Percentiles rank a stretch among this genome's conserved stretches.
Conservation (phyloP, 2,329 filamentous ascomycete species). For the Cercospora canescens region DNA sequence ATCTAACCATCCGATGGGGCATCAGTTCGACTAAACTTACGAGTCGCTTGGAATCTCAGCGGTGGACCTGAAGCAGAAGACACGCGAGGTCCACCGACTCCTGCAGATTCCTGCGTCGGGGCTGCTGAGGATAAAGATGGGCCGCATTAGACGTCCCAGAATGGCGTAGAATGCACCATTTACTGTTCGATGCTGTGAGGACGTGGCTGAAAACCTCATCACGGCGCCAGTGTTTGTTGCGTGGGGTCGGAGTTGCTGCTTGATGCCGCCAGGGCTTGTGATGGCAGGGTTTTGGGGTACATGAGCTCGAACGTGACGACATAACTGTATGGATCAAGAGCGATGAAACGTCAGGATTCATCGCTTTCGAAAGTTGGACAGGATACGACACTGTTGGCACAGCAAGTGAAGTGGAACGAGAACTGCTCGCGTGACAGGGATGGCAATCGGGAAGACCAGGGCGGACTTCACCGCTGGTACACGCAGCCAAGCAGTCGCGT, state of each 20-base stretch:
- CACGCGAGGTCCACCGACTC: too few relatives aligned
- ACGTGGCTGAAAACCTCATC: neutral
- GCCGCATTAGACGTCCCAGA: too few relatives aligned
- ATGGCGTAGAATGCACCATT: neutral
- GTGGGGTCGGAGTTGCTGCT: neutral
- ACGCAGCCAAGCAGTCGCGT: neutral
- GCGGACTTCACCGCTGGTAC: constrained; percentile 3
- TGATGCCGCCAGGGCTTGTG: neutral
- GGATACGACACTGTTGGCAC: neutral
- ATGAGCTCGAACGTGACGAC: too few relatives aligned
- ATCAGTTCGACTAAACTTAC: neutral
- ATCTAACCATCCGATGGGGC: neutral
- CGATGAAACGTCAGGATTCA: neutral
- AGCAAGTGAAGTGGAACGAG: neutral
- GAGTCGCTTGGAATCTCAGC: too few relatives aligned
- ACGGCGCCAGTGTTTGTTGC: neutral
- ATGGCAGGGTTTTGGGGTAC: too few relatives aligned
- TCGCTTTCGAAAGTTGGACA: neutral
- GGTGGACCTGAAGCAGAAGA: neutral
- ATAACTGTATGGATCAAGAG: too few relatives aligned
- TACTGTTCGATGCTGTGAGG: neutral
- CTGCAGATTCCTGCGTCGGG: too few relatives aligned
- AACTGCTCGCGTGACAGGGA: constrained; percentile 1
- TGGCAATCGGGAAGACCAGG: neutral
- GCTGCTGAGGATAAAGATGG: too few relatives aligned